Percentiles rank a stretch among this genome's conserved stretches.
Evolutionary conservation across 495 filamentous ascomycete genomes (phyloP).

Genomic region (Sordaria brevicollis): DNA sequence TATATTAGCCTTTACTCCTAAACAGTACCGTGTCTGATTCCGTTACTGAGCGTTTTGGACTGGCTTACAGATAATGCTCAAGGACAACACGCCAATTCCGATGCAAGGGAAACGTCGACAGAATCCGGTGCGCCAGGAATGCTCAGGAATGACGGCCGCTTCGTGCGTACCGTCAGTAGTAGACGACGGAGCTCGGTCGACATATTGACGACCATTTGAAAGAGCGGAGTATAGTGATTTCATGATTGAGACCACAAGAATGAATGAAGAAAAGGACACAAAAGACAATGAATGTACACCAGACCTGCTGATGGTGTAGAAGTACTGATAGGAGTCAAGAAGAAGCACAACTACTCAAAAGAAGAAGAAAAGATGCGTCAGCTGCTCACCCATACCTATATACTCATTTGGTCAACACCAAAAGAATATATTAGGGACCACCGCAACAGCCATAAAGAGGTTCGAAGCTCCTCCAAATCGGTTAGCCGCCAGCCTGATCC

Average conservation of each 20-base stretch:
- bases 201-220: neutral
- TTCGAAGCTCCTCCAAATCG: neutral
- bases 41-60: neutral
- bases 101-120: neutral
- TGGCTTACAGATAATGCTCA: neutral
- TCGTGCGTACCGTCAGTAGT: neutral
- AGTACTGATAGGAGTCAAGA: neutral
- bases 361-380: neutral
- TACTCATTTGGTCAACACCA: neutral
- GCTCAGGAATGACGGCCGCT: neutral
- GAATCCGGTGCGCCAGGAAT: neutral
- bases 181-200: no score
- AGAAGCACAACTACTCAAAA: neutral
- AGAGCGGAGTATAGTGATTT: neutral
- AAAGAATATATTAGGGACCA: neutral
- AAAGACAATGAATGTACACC: neutral
- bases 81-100: neutral
- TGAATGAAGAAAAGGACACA: neutral
- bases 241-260: neutral
- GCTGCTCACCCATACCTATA: neutral
- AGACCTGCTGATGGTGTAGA: neutral
- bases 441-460: neutral
- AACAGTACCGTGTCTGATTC: neutral
- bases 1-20: neutral
- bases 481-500: neutral